Conservation (phyloP, 2,329 filamentous ascomycete genomes). For the Grosmannia huntii region DNA sequence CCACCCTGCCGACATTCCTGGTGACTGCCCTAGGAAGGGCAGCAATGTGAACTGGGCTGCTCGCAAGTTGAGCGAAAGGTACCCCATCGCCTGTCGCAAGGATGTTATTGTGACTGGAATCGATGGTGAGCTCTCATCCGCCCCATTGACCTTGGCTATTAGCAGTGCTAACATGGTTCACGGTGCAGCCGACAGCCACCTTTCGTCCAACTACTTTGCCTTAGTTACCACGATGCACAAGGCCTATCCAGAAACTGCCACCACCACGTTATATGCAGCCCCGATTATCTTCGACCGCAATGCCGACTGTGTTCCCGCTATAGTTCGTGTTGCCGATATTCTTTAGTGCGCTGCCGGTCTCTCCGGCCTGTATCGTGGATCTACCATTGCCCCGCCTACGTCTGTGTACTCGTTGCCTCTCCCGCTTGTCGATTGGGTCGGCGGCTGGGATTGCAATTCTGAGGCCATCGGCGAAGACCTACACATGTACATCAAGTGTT, state of each 20-base stretch:
- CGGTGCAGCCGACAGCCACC: conserved; percentile 53
- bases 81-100: conserved; percentile 36
- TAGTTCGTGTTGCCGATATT: conserved; percentile 60
- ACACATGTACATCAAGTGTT: conserved; percentile 70
- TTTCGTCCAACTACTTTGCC: conserved; percentile 54
- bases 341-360: conserved; percentile 60
- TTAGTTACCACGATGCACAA: conserved; percentile 52
- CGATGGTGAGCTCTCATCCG: conserved; percentile 42
- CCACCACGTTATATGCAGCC: conserved; percentile 53
- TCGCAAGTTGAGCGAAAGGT: conserved; percentile 49
- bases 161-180: conserved; percentile 9
- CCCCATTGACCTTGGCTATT: not conserved
- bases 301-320: conserved; percentile 50
- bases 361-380: conserved; percentile 53
- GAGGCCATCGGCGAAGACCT: conserved; percentile 65
- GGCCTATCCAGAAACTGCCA: conserved; percentile 43
- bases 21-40: conserved; percentile 60
- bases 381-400: conserved; percentile 54
- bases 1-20: conserved; percentile 51
- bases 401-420: conserved; percentile 63
- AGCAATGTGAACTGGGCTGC: conserved; percentile 64
- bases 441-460: conserved; percentile 58
- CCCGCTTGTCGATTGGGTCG: conserved; percentile 52
- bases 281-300: conserved; percentile 67
- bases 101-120: conserved; percentile 59